Evolutionary conservation across 2,329 filamentous ascomycete species (phyloP), one percentile per base, ranked within the genome.

Genomic region (Fusarium avenaceum): DNA sequence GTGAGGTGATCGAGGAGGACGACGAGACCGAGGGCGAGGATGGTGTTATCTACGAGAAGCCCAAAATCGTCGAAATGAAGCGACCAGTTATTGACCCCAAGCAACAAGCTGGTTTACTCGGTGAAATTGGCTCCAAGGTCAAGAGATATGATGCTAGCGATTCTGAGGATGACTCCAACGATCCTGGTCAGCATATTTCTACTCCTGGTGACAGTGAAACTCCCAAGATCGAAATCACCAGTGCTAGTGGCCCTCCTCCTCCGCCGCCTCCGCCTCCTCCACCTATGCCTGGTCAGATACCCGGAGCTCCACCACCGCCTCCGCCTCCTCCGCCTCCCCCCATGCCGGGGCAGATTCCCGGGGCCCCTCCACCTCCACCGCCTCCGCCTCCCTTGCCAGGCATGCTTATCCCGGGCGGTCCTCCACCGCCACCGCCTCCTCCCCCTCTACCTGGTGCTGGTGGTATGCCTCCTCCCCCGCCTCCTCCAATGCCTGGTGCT

Each of bases 41-140:
- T 19, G 80, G 81, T 22, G 62, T 71, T 26, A 80, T 95, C 24
- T 92, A 90, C 67, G 92, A 94, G 80, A 95, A 90, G 79, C 92
- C 94, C 39, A 87, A 90, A 56, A 81, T 97, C 49, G 87, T 97
- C 58, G 87, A 96, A 78, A 88, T 95, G 80, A 90, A 88, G 76
- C 87, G 93, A 65, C 93, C 93, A 13, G 80, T 85, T 33, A 81
- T 88, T 72, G 85, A 88, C 69, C 86, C 80, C 79, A 93, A 83
- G 84, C 90, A 82, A 82, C 89, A 84, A 82, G 89, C 76, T 77
- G 95, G 81, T 75, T 90, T 83, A 80, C 85, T 82, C 84, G 83
- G 80, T 74, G 88, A 97, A 79, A 90, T 97, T 70, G 87, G 89
- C 33, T 87, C 89, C 50, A 96, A 92, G 80, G 87, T 95, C 74